These are phyloP conservation scores for Laburnicola sp. DNA, from an alignment of 2,329 filamentous ascomycete species.

Conservation along the genomic window DNA sequence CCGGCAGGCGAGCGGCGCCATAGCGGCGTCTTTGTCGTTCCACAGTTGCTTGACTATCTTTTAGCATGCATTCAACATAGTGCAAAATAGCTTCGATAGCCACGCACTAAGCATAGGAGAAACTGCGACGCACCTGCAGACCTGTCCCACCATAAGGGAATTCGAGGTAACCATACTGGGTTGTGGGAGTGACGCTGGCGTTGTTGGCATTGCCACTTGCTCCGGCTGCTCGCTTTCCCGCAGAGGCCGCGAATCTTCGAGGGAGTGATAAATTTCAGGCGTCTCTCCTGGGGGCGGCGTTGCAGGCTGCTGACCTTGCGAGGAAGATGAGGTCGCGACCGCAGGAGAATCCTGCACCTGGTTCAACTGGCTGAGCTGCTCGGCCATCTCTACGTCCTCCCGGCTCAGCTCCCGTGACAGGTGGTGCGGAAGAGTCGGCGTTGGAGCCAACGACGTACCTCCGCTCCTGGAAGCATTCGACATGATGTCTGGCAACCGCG, in stretches of 20 bases:
- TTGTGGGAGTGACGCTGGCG: slow-evolving; percentile 24
- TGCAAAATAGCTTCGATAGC: background rate
- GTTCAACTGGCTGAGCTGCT: slow-evolving; percentile 50
- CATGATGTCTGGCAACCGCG: slow-evolving; percentile 27
- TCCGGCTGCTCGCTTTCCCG: slow-evolving; percentile 21
- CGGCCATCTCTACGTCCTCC: slow-evolving; percentile 55
- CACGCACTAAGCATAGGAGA: background rate
- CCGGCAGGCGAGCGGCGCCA: slow-evolving; percentile 94
- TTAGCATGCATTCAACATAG: slow-evolving; percentile 8
- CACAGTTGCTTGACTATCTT: slow-evolving; percentile 73
- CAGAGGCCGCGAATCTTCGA: slow-evolving; percentile 45
- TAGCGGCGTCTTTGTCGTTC: slow-evolving; percentile 87
- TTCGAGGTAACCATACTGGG: slow-evolving; percentile 26
- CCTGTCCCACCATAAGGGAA: slow-evolving; percentile 60
- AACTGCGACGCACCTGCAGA: slow-evolving; percentile 65
- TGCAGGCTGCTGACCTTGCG: slow-evolving; percentile 23
- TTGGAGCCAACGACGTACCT: slow-evolving; percentile 44
- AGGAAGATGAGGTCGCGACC: slow-evolving; percentile 20
- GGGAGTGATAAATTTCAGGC: slow-evolving; percentile 45
- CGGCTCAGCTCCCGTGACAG: slow-evolving; percentile 51
- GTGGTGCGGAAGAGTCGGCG: slow-evolving; percentile 43
- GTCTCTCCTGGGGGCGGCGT: slow-evolving; percentile 25
- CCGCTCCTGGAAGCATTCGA: slow-evolving; percentile 33
- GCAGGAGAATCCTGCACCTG: slow-evolving; percentile 47
- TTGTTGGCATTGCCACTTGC: slow-evolving; percentile 25